These are phyloP conservation scores for Penicillium fimorum DNA, from an alignment of 495 filamentous ascomycete species.

Conservation along the genomic window DNA sequence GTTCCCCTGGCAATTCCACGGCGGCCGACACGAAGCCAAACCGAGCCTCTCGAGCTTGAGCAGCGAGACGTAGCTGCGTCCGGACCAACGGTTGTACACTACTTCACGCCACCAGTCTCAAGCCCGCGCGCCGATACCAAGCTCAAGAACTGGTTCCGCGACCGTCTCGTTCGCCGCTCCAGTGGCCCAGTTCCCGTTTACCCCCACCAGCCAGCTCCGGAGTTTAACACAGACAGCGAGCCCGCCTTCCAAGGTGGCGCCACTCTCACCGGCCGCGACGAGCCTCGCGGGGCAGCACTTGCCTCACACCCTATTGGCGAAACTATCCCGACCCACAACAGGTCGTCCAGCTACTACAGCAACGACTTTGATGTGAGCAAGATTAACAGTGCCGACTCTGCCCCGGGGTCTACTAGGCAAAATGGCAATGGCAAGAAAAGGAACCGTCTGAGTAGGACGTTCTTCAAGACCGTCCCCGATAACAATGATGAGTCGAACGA, in stretches of 20 bases:
- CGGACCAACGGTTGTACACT: constrained; percentile 14
- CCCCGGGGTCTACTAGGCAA: constrained; percentile 3
- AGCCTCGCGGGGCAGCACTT: constrained; percentile 28
- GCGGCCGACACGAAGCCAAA: constrained; percentile 1
- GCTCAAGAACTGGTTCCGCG: constrained; percentile 32
- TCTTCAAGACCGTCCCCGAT: constrained; percentile 27
- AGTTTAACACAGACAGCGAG: constrained; percentile 19
- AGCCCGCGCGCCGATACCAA: constrained; percentile 30
- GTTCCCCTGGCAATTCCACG: constrained; percentile 1
- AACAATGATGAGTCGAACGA: constrained; percentile 24
- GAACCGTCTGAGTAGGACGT: constrained; percentile 24
- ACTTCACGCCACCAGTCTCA: constrained; percentile 16
- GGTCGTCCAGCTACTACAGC: constrained; percentile 15
- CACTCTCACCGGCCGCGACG: constrained; percentile 17
- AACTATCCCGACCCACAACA: constrained; percentile 18
- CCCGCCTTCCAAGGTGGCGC: constrained; percentile 25
- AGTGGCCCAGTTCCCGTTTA: constrained; percentile 24
- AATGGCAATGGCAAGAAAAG: constrained; percentile 23
- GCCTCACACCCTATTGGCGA: constrained; percentile 38
- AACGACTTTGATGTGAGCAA: constrained; percentile 14
- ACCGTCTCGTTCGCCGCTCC: constrained; percentile 24
- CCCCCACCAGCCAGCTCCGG: constrained; percentile 28
- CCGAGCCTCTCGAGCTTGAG: constrained; percentile 2
- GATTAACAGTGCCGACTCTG: constrained; percentile 18
- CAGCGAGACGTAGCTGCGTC: constrained; percentile 18